Conservation (phyloP, 768 basidiomycete species). For the Suillus placidus region DNA sequence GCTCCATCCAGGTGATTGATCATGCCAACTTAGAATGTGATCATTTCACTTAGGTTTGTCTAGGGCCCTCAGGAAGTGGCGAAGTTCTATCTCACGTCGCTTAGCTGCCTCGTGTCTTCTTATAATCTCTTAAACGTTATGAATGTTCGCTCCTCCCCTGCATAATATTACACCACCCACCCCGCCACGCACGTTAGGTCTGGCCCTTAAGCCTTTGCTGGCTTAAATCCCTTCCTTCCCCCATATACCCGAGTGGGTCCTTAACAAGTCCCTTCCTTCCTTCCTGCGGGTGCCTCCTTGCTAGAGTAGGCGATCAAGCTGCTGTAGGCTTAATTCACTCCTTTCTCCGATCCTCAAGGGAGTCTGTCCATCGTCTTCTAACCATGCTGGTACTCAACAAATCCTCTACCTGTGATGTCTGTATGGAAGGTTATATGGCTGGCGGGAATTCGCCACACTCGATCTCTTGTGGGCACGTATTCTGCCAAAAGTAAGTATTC, state of each 20-base stretch:
- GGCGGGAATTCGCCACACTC: slow-evolving; percentile 61
- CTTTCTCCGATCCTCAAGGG: slow-evolving; percentile 17
- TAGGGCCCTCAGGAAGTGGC: slow-evolving; percentile 20
- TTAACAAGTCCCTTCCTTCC: slow-evolving; percentile 36
- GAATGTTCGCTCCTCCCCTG: slow-evolving; percentile 24
- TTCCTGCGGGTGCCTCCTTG: slow-evolving; percentile 1
- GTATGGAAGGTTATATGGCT: slow-evolving; percentile 62
- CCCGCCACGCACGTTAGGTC: slow-evolving; percentile 34
- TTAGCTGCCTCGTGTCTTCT: slow-evolving; percentile 39
- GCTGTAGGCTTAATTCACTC: background rate
- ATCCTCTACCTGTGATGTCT: slow-evolving; percentile 75
- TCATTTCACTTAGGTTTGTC: background rate
- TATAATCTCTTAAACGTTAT: slow-evolving; percentile 33
- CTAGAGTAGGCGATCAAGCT: background rate
- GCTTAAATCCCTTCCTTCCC: slow-evolving; percentile 27
- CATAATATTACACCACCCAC: slow-evolving; percentile 26
- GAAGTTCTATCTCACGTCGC: slow-evolving; percentile 35
- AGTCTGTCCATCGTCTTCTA: slow-evolving; percentile 22
- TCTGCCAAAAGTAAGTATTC: slow-evolving; percentile 49
- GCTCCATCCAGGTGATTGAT: slow-evolving; percentile 8
- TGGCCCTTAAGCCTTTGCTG: slow-evolving; percentile 23
- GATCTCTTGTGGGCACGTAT: slow-evolving; percentile 73
- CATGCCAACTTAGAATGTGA: slow-evolving; percentile 2
- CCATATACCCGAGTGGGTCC: slow-evolving; percentile 29
- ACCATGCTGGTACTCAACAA: slow-evolving; percentile 69